Percentiles rank a stretch among this genome's conserved stretches.
phyloP scores from a whole-genome alignment of 176 grass and related monocot genomes.

The Coix lacrymajobi region DNA sequence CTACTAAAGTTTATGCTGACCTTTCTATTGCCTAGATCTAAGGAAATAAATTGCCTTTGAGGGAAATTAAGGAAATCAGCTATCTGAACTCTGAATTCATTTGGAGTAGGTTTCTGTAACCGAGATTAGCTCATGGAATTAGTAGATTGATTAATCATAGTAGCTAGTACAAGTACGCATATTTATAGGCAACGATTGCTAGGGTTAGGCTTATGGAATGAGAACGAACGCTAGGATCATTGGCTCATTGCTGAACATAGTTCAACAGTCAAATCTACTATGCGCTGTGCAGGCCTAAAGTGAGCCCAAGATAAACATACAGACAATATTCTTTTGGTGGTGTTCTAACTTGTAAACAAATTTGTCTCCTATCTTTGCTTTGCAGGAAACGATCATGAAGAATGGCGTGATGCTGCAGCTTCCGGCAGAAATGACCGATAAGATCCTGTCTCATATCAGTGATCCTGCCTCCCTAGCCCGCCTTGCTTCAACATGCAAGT shows the following conservation, averaged over 20 bases:
- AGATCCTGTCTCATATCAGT: conserved; percentile 14
- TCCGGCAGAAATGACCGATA: conserved; percentile 26
- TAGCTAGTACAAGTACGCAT: background rate
- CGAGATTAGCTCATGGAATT: background rate
- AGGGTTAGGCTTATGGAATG: background rate
- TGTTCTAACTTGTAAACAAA: background rate
- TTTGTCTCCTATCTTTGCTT: background rate
- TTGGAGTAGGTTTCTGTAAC: background rate
- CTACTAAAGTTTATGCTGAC: background rate
- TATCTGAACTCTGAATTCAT: background rate
- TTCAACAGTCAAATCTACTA: background rate
- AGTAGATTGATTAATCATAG: background rate
- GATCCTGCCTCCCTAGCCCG: conserved; percentile 12
- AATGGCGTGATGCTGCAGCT: background rate
- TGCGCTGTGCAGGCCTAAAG: background rate
- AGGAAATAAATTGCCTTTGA: background rate
- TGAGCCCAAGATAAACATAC: background rate
- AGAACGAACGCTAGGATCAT: background rate
- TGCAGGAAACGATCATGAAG: conserved; percentile 15
- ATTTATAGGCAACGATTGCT: background rate
- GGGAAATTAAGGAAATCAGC: background rate
- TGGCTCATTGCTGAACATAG: background rate
- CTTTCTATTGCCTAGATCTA: background rate
- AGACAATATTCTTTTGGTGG: background rate
- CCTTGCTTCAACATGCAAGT: conserved; percentile 15